Base-by-base conservation (phyloP, 2,329 filamentous ascomycete species). In the Gyromitra esculenta region DNA sequence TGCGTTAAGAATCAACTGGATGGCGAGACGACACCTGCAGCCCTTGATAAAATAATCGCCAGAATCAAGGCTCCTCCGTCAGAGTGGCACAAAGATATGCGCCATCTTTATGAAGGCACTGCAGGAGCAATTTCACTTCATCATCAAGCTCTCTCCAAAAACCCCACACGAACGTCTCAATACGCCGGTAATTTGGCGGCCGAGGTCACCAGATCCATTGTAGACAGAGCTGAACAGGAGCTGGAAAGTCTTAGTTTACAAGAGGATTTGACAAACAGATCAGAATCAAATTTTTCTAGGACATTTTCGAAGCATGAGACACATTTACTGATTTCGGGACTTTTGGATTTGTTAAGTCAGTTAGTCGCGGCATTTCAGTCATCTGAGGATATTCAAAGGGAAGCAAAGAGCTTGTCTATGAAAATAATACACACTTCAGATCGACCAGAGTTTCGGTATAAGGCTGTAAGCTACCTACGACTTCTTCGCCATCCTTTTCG, bases 1-100 rank as follows among this genome's bases (percentile, higher is more conserved):
- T 64, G 50, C 66, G 9, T 48, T 21, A 73, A 80, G 79, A 80
- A 80, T 60, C 79, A 80, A 76, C 57, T 79, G 15, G 76, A 77
- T 25, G 76, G 68, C 11, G 54, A 67, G 64, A 78, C 75, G 13
- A 79, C 75, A 31, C 62, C 67, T 9, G 50, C 70, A 25, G 52
- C 59, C n/a, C 75, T 80, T n/a, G 69, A 76, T 54, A 76, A 68
- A 45, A 70, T 79, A 54, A 77, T 77, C 45, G 68, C 73, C 9
- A 74, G 78, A 60, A 75, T 80, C 11, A 74, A 73, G 21, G 79
- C 78, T 9, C 65, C 71, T 35, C 77, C 79, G 8, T 79, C 79
- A 9, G 69, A 73, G 21, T 80, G 79, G 79, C 78, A 79, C 56
- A 71, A 75, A 45, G 78, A 77, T 15, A 75, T 80, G 71, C 79